Evolutionary conservation across 768 basidiomycete species (phyloP).

Genomic region (Mycena floridula): DNA sequence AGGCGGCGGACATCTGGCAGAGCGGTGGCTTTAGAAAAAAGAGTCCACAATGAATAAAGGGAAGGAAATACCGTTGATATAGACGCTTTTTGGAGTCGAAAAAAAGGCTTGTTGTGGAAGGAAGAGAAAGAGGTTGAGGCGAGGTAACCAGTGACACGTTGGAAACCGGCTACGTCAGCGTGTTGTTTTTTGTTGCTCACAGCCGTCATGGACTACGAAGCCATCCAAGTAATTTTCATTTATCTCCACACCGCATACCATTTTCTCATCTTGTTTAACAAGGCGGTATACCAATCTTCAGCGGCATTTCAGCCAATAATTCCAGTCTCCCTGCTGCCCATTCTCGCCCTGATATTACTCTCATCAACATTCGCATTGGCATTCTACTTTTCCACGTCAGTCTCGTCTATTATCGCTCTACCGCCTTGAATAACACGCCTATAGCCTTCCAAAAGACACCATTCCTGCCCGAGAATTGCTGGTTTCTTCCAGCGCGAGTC

Average conservation of each 20-base stretch:
- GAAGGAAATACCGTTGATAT: not conserved
- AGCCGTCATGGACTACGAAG: slow-evolving; percentile 50
- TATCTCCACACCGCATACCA: not conserved
- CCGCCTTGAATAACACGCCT: slow-evolving; percentile 6
- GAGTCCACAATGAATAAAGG: not conserved
- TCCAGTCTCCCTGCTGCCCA: slow-evolving; percentile 63
- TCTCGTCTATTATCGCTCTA: slow-evolving; percentile 12
- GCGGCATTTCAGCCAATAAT: slow-evolving; percentile 71
- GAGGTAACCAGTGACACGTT: slow-evolving; percentile 3
- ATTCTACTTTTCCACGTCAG: slow-evolving; percentile 88
- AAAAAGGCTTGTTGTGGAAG: not conserved
- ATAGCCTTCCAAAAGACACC: slow-evolving; percentile 71
- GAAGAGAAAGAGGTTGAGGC: not conserved
- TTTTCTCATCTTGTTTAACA: not conserved
- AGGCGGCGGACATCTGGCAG: slow-evolving; percentile 65
- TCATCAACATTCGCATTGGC: slow-evolving; percentile 73
- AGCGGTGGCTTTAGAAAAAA: slow-evolving; percentile 8
- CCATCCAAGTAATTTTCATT: slow-evolving; percentile 40
- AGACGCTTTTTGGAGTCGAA: not conserved
- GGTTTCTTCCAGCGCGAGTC: slow-evolving; percentile 67
- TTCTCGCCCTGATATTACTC: slow-evolving; percentile 69
- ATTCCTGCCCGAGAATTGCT: slow-evolving; percentile 58
- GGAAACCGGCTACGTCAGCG: too few relatives aligned
- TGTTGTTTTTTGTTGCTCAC: too few relatives aligned
- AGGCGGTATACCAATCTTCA: slow-evolving; percentile 45